Base-by-base conservation (phyloP, 768 basidiomycete genomes). In the Boletales sp. region DNA sequence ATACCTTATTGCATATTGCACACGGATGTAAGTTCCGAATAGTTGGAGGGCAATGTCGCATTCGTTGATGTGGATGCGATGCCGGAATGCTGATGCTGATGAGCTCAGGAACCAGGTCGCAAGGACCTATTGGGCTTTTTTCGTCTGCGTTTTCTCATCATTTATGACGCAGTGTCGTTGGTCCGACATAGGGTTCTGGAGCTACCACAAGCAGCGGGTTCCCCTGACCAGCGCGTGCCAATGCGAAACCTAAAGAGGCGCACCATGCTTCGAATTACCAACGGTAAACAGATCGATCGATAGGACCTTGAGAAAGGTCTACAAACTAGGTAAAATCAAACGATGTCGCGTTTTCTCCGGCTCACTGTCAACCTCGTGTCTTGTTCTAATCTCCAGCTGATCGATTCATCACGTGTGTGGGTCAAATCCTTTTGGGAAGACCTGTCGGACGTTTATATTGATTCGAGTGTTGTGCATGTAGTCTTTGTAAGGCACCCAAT, bases 381-480 rank as follows among this genome's bases (percentile, higher is more conserved):
- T 39, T 43, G 34, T 29, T 37, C 21, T 15, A 12, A 19, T 32
- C 27, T n/a, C 30, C 21, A 31, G 40, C 39, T 30, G 48, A 50
- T 54, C 35, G 17, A 37, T 47, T 24, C 45, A 58, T 53, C 48
- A 48, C 15, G 21, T 19, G 45, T 45, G 37, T 17, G 76, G 71
- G 48, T 69, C 63, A 46, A 88, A 90, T 4, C 79, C 84, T 60
- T 79, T 86, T 2, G 87, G 86, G 62, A 90, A 90, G 7, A 90
- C 88, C 64, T 97, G 93, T 47, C 95, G 75, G 8, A 92, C 90
- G 58, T 97, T 97, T 48, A 97, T 75, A 62, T 97, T 97, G 61
- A 98, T 87, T 50, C 95, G 75, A 2, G 86, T 78, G 4, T 77
- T 77, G 40, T 61, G 68, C 66, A 93, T 70, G 65, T 90, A 93